Evolutionary conservation across 768 basidiomycete genomes (phyloP), one percentile per base, ranked within the genome.

Genomic region (Mycena maculata): DNA sequence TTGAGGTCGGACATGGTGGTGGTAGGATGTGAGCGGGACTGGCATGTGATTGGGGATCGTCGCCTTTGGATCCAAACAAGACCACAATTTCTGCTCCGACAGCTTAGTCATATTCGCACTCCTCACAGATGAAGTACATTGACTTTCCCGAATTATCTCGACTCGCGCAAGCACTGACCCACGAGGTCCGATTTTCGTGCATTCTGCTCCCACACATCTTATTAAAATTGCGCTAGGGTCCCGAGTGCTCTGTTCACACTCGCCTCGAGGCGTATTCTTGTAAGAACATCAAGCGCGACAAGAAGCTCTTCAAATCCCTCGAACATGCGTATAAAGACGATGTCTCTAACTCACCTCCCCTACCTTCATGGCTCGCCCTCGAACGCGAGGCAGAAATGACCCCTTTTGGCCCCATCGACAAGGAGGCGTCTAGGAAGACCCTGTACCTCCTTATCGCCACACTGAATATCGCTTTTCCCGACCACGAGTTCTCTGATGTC

Each of bases 241-340:
- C 92, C 52, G 93, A 96, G 79, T 94, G 94, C 78, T 87, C 90
- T 6, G 94, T 97, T 9, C 90, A 94, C 80, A 95, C 94, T 48
- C 88, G 95, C 71, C 91, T 99, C 79, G 97, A 98, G 80, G 96
- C 95, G 0, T 99, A 98, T 84, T 94, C 92, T 75, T 96, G 95
- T 87, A 99, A 99, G 87, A 92, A 96, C 79, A 92, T 98, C 79
- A 93, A 94, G 72, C 92, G 93, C 74, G 98, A 99, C 86, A 95
- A 96, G 88, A 94, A 92, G 77, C 91, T 98, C 78, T 95, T 95
- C 86, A 95, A 93, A 76, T 84, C 90, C 12, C 90, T 99, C 82
- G 96, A 99, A 78, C 86, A 88, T 72, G 90, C 92, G 31, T 95
- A 98, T 83, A 85, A 88, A 65, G 90, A 92, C 70, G 92, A 94